phyloP scores from a whole-genome alignment of 805 yeast genomes.

The Metschnikowia santaceciliae region DNA sequence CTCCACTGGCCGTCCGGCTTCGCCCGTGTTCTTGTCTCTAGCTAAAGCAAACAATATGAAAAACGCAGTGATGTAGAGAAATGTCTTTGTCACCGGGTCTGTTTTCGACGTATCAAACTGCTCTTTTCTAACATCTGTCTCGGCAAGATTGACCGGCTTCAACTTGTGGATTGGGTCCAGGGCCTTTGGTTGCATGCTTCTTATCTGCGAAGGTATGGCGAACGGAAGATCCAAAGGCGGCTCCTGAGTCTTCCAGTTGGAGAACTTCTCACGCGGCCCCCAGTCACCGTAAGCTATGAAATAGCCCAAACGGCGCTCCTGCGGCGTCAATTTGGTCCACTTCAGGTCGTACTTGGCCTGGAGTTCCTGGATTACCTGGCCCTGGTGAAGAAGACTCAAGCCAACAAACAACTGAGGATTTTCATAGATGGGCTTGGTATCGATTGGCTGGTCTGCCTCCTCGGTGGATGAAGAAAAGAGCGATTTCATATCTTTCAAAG shows the following conservation, averaged over 20 bases:
- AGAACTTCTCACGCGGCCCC: constrained; percentile 62
- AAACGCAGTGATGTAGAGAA: constrained; percentile 46
- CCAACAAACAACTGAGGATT: constrained; percentile 32
- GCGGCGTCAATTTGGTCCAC: constrained; percentile 50
- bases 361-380: constrained; percentile 51
- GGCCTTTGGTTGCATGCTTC: constrained; percentile 22
- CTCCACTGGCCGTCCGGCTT: constrained; percentile 40
- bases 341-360: constrained; percentile 47
- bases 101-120: constrained; percentile 46
- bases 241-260: constrained; percentile 38
- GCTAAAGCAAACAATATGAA: constrained; percentile 50
- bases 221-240: constrained; percentile 64
- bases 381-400: constrained; percentile 48
- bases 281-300: constrained; percentile 66
- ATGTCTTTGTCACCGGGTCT: constrained; percentile 55
- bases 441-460: constrained; percentile 44
- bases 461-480: constrained; percentile 40
- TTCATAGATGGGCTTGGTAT: constrained; percentile 39
- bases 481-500: constrained; percentile 37
- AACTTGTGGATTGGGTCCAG: constrained; percentile 27
- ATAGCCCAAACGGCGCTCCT: constrained; percentile 54
- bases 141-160: constrained; percentile 39
- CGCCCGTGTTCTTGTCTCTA: constrained; percentile 51
- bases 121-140: constrained; percentile 41
- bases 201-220: constrained; percentile 34